These are phyloP conservation scores for Talaromyces borbonicus DNA, from an alignment of 495 filamentous ascomycete species.

Conservation along the genomic window DNA sequence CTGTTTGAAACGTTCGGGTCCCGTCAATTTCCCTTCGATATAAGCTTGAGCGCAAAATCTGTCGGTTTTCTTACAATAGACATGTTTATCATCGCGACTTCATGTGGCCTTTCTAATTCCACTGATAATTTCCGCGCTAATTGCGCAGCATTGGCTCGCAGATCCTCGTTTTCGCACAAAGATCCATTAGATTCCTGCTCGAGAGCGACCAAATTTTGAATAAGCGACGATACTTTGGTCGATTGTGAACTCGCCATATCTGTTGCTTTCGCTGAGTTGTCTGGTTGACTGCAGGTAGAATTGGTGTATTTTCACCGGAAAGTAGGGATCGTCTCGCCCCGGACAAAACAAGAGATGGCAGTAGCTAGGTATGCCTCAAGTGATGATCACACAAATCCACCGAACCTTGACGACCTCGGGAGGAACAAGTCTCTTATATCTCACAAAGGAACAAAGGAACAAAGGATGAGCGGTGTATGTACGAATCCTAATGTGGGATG, in stretches of 20 bases:
- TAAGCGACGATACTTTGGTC: not conserved
- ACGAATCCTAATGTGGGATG: no score
- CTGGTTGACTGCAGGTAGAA: no score
- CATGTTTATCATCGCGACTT: conserved; percentile 1
- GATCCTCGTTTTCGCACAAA: conserved; percentile 1
- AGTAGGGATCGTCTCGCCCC: no score
- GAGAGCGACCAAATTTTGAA: conserved; percentile 1
- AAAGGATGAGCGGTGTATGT: no score
- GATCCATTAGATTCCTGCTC: not conserved
- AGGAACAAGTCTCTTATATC: no score
- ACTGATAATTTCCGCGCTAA: conserved; percentile 3
- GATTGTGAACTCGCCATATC: conserved; percentile 5
- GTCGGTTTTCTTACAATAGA: not conserved
- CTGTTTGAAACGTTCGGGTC: not conserved
- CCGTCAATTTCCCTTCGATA: no score
- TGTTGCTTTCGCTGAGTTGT: not conserved
- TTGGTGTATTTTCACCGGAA: no score
- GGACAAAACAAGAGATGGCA: no score
- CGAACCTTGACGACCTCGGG: no score
- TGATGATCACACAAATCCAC: no score
- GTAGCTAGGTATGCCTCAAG: no score
- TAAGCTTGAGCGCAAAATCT: not conserved
- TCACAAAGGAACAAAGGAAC: no score
- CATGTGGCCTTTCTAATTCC: conserved; percentile 3
- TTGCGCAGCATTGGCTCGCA: conserved; percentile 1